phyloP scores from a whole-genome alignment of 805 yeast species.

The Saccharomycopsis olivae region DNA sequence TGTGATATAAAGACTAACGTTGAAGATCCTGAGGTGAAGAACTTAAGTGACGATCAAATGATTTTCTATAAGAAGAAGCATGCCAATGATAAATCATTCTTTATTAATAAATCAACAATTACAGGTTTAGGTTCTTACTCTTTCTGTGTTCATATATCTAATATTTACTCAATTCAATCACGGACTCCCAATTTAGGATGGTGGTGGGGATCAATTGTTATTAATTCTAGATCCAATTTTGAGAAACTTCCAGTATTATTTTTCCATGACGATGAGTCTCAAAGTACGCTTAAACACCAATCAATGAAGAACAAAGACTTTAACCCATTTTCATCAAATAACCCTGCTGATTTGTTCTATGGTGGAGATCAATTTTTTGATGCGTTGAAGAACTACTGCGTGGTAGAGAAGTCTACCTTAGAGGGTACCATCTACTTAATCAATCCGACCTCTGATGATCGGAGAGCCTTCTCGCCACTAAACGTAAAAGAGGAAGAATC shows the following conservation, averaged over 20 bases:
- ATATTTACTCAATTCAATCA: slow-evolving; percentile 68
- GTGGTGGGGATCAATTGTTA: slow-evolving; percentile 84
- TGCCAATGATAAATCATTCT: slow-evolving; percentile 1
- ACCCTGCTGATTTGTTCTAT: slow-evolving; percentile 67
- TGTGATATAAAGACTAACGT: slow-evolving; percentile 23
- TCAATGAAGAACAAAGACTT: slow-evolving; percentile 51
- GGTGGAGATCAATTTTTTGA: slow-evolving; percentile 77
- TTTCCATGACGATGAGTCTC: slow-evolving; percentile 84
- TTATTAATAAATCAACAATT: slow-evolving; percentile 9
- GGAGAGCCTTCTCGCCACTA: slow-evolving; percentile 44
- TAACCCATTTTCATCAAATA: slow-evolving; percentile 51
- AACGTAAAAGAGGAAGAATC: slow-evolving; percentile 25
- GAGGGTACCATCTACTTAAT: slow-evolving; percentile 67
- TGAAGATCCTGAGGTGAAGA: slow-evolving; percentile 4
- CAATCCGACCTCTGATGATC: slow-evolving; percentile 65
- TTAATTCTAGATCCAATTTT: slow-evolving; percentile 44
- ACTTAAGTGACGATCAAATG: background rate
- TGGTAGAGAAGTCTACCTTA: slow-evolving; percentile 54
- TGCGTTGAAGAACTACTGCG: slow-evolving; percentile 42
- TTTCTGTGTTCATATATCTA: slow-evolving; percentile 50
- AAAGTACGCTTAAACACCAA: slow-evolving; percentile 58
- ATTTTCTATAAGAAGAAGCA: too few species aligned
- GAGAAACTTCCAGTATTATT: slow-evolving; percentile 69
- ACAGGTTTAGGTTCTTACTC: slow-evolving; percentile 39
- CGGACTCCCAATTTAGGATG: slow-evolving; percentile 77